Percentiles rank a stretch among this genome's conserved stretches.
phyloP scores from a whole-genome alignment of 306 rosid species.

The Vachellia collinsii region DNA sequence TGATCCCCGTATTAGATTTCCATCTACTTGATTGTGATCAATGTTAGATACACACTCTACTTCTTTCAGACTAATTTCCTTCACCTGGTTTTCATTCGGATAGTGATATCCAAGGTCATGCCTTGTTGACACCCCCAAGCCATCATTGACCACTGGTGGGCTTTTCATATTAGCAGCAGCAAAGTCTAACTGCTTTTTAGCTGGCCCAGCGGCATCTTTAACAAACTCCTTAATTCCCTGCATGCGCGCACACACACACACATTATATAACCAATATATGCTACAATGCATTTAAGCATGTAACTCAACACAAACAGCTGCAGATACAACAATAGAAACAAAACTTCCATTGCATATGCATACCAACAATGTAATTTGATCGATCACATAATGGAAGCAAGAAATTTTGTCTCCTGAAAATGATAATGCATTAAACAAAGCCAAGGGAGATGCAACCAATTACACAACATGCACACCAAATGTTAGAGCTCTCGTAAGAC shows the following conservation, averaged over 20 bases:
- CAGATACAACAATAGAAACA: conserved; percentile 22
- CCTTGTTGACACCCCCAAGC: conserved; percentile 38
- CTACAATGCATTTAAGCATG: conserved; percentile 8
- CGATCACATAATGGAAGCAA: neutral
- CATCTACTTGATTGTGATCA: conserved; percentile 38
- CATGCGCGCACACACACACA: neutral
- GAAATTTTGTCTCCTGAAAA: neutral
- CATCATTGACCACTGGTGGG: conserved; percentile 39
- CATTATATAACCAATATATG: conserved; percentile 15
- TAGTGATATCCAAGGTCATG: conserved; percentile 37
- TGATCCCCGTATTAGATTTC: conserved; percentile 44
- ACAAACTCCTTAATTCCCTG: conserved; percentile 54
- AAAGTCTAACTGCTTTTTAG: conserved; percentile 37
- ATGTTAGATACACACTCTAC: conserved; percentile 27
- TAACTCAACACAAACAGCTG: conserved; percentile 28
- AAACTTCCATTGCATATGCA: conserved; percentile 24
- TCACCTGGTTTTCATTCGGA: conserved; percentile 32
- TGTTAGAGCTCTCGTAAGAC: neutral
- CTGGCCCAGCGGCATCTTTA: conserved; percentile 32
- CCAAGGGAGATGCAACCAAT: neutral
- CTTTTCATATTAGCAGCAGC: conserved; percentile 38
- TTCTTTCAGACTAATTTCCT: conserved; percentile 41
- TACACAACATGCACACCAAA: neutral
- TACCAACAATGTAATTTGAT: conserved; percentile 6
- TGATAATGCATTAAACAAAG: neutral